These are phyloP conservation scores for Aureobasidium sp. DNA, from an alignment of 2,329 filamentous ascomycete genomes.

Conservation along the genomic window DNA sequence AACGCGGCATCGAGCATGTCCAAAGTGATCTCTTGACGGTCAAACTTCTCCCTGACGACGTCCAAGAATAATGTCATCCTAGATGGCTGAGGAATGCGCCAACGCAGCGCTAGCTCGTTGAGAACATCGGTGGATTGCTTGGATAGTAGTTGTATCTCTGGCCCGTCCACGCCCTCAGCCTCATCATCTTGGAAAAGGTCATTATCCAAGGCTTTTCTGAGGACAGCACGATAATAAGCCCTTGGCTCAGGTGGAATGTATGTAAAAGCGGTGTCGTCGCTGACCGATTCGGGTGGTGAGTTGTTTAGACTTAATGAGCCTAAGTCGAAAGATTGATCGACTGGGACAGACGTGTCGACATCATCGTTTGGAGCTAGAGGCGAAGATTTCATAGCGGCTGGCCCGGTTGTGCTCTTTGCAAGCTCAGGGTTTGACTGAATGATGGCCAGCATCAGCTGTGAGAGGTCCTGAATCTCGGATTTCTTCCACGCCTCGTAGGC, in stretches of 20 bases:
- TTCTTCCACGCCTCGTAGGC: slow-evolving; percentile 87
- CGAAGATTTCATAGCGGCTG: slow-evolving; percentile 50
- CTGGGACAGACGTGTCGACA: slow-evolving; percentile 41
- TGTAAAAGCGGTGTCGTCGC: slow-evolving; percentile 60
- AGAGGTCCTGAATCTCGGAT: slow-evolving; percentile 76
- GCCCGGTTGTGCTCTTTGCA: slow-evolving; percentile 62
- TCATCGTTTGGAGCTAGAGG: slow-evolving; percentile 34
- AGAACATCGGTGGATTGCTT: slow-evolving; percentile 74
- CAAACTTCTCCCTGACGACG: slow-evolving; percentile 74
- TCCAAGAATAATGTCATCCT: slow-evolving; percentile 76
- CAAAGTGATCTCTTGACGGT: slow-evolving; percentile 71
- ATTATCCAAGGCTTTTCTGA: slow-evolving; percentile 63
- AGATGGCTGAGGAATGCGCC: slow-evolving; percentile 80
- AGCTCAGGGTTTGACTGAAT: slow-evolving; percentile 78
- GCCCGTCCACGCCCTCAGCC: slow-evolving; percentile 40
- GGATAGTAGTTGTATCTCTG: slow-evolving; percentile 52
- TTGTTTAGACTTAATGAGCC: slow-evolving; percentile 55
- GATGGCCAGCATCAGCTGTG: slow-evolving; percentile 88
- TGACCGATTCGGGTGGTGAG: slow-evolving; percentile 30
- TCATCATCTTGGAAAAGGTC: slow-evolving; percentile 48
- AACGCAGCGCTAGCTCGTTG: slow-evolving; percentile 75
- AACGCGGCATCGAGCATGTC: slow-evolving; percentile 80
- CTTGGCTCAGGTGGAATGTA: slow-evolving; percentile 84
- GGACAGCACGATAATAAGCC: slow-evolving; percentile 71
- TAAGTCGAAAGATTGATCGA: slow-evolving; percentile 55